Evolutionary conservation across 176 grass and related monocot species (phyloP).

Genomic region (Carex pumila): DNA sequence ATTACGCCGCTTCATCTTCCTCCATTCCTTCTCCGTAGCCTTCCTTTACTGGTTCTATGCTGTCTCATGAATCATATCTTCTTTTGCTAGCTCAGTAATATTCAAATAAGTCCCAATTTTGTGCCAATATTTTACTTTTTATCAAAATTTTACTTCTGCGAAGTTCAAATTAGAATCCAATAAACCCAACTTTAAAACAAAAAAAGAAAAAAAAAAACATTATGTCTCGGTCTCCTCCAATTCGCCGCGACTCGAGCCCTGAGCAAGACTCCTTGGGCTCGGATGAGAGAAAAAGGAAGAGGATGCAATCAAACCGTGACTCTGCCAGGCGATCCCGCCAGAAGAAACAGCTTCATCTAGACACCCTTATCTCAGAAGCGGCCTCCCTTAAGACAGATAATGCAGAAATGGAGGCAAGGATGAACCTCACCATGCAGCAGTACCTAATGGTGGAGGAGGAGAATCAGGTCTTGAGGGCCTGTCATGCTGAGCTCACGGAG

Average conservation of each 20-base stretch:
- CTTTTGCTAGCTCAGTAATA: neutral
- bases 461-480: conserved; percentile 45
- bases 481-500: conserved; percentile 34
- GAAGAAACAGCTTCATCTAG: conserved; percentile 54
- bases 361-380: conserved; percentile 24
- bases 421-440: conserved; percentile 14
- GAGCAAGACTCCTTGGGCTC: conserved; percentile 20
- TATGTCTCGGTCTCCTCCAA: conserved; percentile 16
- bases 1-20: conserved; percentile 54
- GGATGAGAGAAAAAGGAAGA: conserved; percentile 62
- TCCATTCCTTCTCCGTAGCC: conserved; percentile 87
- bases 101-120: conserved; percentile 31
- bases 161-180: conserved; percentile 10
- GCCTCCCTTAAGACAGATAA: conserved; percentile 37
- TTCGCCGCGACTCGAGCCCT: conserved; percentile 18
- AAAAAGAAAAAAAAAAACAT: neutral
- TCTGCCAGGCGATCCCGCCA: conserved; percentile 62
- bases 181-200: neutral
- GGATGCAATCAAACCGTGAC: conserved; percentile 78
- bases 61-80: conserved; percentile 46
- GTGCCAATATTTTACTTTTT: neutral
- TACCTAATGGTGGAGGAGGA: conserved; percentile 47
- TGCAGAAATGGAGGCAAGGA: conserved; percentile 24
- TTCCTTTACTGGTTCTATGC: conserved; percentile 93
- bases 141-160: neutral